A percentile compares a stretch with the other conserved stretches of the same genome.
These are phyloP conservation scores for Selaginella tamariscina DNA, from an alignment of 75 land plant species.

Conservation along the genomic window DNA sequence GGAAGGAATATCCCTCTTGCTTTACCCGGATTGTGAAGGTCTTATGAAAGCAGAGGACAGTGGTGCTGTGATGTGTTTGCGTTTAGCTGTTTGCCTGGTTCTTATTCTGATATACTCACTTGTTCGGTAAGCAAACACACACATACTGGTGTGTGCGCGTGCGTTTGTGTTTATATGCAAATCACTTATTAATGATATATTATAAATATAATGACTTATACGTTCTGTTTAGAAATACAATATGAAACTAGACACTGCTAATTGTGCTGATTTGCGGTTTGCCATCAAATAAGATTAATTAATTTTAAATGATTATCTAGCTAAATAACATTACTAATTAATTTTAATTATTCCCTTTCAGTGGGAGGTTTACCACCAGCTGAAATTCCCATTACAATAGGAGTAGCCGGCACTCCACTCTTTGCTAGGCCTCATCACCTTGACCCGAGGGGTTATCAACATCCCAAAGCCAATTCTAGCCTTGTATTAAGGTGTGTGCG, in stretches of 20 bases:
- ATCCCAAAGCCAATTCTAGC: not conserved
- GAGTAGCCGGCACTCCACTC: slow-evolving; percentile 4
- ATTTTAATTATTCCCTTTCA: not conserved
- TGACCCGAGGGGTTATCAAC: slow-evolving; percentile 6
- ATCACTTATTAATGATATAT: no score
- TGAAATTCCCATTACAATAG: not conserved
- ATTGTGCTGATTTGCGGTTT: not conserved
- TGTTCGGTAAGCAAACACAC: slow-evolving; percentile 5
- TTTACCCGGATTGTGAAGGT: slow-evolving; percentile 11
- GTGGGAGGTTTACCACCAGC: slow-evolving; percentile 6
- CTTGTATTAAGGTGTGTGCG: not conserved
- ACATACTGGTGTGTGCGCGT: no score
- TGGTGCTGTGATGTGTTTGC: not conserved
- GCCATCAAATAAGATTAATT: not conserved
- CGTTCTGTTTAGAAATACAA: no score
- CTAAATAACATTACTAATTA: not conserved
- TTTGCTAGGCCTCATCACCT: slow-evolving; percentile 9
- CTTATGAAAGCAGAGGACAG: not conserved
- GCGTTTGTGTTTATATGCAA: no score
- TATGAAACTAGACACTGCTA: no score
- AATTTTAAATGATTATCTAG: no score
- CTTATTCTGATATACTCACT: not conserved
- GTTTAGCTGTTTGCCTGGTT: slow-evolving; percentile 6
- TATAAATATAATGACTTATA: no score
- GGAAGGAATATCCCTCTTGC: not conserved